A percentile compares a stretch with the other conserved stretches of the same genome.
Evolutionary conservation across 257 asterid species (phyloP).

Genomic region (Ilex asprella): DNA sequence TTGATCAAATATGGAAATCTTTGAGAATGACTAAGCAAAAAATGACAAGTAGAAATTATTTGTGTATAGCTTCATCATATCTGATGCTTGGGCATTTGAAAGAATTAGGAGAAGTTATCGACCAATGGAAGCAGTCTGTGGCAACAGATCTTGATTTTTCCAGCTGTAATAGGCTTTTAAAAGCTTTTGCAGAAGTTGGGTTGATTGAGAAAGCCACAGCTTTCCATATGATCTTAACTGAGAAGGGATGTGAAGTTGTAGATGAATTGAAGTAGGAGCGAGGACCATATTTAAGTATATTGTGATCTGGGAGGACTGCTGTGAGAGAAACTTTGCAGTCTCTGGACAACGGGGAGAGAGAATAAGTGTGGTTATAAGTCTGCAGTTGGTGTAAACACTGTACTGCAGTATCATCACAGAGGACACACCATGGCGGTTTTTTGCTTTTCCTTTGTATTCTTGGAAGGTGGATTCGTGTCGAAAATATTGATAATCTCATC

Average conservation of each 20-base stretch:
- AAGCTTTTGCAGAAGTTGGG: constrained; percentile 49
- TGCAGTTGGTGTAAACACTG: background rate
- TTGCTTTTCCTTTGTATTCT: no score
- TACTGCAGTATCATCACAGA: no score
- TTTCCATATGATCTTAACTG: constrained; percentile 33
- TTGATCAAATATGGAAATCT: constrained; percentile 78
- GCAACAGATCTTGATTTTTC: constrained; percentile 44
- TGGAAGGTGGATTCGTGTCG: no score
- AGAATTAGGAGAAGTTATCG: constrained; percentile 61
- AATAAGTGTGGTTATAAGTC: background rate
- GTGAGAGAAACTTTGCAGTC: background rate
- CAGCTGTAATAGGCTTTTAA: constrained; percentile 44
- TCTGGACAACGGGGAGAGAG: background rate
- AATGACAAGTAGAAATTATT: constrained; percentile 64
- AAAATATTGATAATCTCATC: no score
- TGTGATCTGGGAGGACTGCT: background rate
- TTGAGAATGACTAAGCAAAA: constrained; percentile 67
- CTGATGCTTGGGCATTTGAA: constrained; percentile 66
- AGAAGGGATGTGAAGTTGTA: constrained; percentile 35
- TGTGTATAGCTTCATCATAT: constrained; percentile 59
- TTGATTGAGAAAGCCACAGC: constrained; percentile 39
- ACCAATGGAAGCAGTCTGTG: constrained; percentile 81
- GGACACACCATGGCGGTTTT: no score
- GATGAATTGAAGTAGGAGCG: constrained; percentile 11
- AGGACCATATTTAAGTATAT: no score